Conservation (phyloP, 2,329 filamentous ascomycete species). For the Cryphonectria japonica region DNA sequence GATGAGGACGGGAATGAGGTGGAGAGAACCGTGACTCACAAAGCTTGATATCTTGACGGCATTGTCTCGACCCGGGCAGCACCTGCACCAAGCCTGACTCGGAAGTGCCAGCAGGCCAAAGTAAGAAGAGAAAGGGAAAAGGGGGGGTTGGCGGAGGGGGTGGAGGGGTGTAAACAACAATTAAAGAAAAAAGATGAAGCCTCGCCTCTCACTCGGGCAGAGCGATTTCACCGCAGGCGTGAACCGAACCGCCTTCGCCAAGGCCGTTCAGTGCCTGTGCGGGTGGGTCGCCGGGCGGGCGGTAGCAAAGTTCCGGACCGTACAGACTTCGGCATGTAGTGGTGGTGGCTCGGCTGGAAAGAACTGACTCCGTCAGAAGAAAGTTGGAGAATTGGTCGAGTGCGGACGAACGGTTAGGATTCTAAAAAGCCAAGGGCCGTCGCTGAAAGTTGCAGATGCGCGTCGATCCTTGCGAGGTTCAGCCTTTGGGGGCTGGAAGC, state of each 20-base stretch:
- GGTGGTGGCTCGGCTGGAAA: conserved; percentile 9
- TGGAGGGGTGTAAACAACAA: neutral
- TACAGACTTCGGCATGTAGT: conserved; percentile 26
- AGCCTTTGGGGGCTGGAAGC: conserved; percentile 28
- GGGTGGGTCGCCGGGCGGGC: conserved; percentile 23
- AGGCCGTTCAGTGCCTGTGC: conserved; percentile 25
- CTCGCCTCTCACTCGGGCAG: conserved; percentile 16
- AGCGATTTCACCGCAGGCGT: conserved; percentile 13
- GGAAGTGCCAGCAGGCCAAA: neutral
- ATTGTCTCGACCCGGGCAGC: conserved; percentile 26
- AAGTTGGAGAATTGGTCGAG: conserved; percentile 9
- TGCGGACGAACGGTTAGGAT: neutral
- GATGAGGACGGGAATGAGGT: neutral
- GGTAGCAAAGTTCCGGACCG: conserved; percentile 17
- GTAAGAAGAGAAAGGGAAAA: neutral
- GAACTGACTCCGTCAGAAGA: conserved; percentile 5
- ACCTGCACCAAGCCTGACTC: conserved; percentile 26
- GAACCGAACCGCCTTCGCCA: conserved; percentile 22
- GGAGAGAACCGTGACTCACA: conserved; percentile 22
- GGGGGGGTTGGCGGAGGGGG: too few relatives aligned
- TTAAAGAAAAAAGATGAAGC: neutral
- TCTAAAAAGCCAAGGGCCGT: conserved; percentile 11
- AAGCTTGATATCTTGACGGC: conserved; percentile 30
- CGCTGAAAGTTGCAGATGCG: conserved; percentile 25
- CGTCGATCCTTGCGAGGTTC: conserved; percentile 26